Evolutionary conservation across 1,284 basidiomycete species (phyloP).

Genomic region (Apiotrichum gracile): DNA sequence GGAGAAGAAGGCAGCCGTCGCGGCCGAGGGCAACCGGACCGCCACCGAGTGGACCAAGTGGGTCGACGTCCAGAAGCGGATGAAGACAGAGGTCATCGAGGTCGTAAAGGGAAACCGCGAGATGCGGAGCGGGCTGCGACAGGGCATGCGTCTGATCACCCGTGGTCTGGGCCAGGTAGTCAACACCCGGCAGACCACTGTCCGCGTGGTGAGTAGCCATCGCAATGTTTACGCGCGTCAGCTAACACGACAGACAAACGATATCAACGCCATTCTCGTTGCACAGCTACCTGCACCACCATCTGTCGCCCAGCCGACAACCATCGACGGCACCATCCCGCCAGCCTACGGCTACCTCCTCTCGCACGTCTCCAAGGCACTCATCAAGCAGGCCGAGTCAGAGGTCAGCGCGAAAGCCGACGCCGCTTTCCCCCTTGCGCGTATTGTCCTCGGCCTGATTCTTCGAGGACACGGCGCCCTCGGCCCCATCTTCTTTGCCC

Average conservation of each 20-base stretch:
- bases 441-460: slow-evolving; percentile 66
- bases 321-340: slow-evolving; percentile 30
- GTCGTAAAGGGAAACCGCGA: slow-evolving; percentile 61
- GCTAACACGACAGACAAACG: slow-evolving; percentile 53
- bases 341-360: slow-evolving; percentile 65
- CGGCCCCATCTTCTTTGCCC: slow-evolving; percentile 73
- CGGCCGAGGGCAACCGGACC: slow-evolving; percentile 28
- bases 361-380: slow-evolving; percentile 78
- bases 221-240: background rate
- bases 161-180: slow-evolving; percentile 89
- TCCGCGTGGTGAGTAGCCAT: slow-evolving; percentile 51
- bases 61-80: slow-evolving; percentile 56
- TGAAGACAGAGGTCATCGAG: slow-evolving; percentile 72
- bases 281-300: slow-evolving; percentile 40
- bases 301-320: slow-evolving; percentile 46
- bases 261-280: slow-evolving; percentile 57
- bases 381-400: slow-evolving; percentile 88
- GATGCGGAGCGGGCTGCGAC: slow-evolving; percentile 49
- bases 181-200: slow-evolving; percentile 65
- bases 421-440: slow-evolving; percentile 75
- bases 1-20: slow-evolving; percentile 13
- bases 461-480: slow-evolving; percentile 55
- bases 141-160: slow-evolving; percentile 73
- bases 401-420: slow-evolving; percentile 86
- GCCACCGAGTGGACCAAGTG: slow-evolving; percentile 65